These are phyloP conservation scores for Fagopyrum esculentum DNA, from an alignment of 148 eudicot species.

Conservation along the genomic window DNA sequence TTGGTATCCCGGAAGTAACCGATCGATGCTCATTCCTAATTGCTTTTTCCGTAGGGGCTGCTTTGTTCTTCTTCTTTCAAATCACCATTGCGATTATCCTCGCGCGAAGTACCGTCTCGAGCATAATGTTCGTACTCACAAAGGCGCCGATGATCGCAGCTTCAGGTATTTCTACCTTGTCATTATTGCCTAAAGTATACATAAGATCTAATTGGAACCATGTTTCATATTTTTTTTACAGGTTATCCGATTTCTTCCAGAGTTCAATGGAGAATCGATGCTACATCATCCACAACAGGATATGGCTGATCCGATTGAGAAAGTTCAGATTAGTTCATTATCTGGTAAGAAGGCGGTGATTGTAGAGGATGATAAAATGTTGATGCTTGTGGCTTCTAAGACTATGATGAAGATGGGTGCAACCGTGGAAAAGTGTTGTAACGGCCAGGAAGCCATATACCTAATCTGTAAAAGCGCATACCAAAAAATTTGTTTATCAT, in stretches of 20 bases:
- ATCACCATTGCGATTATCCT: conserved; percentile 70
- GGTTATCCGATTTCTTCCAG: conserved; percentile 53
- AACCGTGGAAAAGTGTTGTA: conserved; percentile 23
- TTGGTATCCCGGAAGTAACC: conserved; percentile 78
- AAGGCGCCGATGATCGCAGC: conserved; percentile 83
- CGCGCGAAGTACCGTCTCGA: conserved; percentile 85
- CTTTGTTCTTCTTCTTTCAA: conserved; percentile 73
- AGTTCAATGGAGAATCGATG: conserved; percentile 39
- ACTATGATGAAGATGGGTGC: conserved; percentile 33
- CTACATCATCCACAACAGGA: not conserved
- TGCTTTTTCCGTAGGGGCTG: conserved; percentile 95
- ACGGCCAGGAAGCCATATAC: conserved; percentile 44
- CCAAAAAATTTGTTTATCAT: no score
- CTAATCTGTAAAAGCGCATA: conserved; percentile 23
- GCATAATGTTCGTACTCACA: conserved; percentile 88
- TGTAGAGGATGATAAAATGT: conserved; percentile 32
- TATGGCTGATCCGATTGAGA: not conserved
- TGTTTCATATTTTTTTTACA: not conserved
- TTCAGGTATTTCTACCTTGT: conserved; percentile 35
- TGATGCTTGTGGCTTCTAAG: conserved; percentile 18
- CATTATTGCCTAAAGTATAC: not conserved
- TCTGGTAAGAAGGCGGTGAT: conserved; percentile 43
- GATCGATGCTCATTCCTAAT: conserved; percentile 89
- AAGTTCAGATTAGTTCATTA: conserved; percentile 15
- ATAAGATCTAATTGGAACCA: not conserved